These are phyloP conservation scores for Mesostigma viride DNA, from an alignment of 139 green algal genomes.

Conservation along the genomic window DNA sequence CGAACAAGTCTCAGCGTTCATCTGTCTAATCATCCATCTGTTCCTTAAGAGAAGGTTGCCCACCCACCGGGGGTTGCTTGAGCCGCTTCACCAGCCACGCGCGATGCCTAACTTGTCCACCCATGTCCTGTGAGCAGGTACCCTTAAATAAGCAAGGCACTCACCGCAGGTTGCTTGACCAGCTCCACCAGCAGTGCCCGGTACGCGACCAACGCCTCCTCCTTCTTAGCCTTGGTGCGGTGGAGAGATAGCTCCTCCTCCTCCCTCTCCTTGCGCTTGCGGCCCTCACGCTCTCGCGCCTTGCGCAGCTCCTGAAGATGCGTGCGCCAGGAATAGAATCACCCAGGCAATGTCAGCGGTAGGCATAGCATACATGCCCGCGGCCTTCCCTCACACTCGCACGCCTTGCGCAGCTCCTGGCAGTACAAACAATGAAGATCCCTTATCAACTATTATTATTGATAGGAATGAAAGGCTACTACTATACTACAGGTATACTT, in stretches of 20 bases:
- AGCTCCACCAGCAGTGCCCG: conserved; percentile 3
- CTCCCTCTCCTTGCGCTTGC: conserved; percentile 23
- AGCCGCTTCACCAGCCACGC: not conserved
- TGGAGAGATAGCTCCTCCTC: conserved; percentile 6
- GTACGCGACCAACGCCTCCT: conserved; percentile 13
- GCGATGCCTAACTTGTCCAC: not conserved
- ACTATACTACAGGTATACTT: too few relatives aligned
- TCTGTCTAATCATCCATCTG: too few relatives aligned
- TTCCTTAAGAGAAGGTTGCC: too few relatives aligned
- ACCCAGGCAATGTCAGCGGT: too few relatives aligned
- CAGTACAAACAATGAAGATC: too few relatives aligned
- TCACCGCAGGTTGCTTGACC: conserved; percentile 22
- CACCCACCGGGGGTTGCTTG: too few relatives aligned
- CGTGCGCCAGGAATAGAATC: conserved; percentile 6
- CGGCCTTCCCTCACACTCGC: too few relatives aligned
- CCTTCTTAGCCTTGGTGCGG: conserved; percentile 1
- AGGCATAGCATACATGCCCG: too few relatives aligned
- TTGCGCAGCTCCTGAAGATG: conserved; percentile 18
- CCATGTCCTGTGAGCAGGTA: not conserved
- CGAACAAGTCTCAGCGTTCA: too few relatives aligned
- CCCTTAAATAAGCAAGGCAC: not conserved
- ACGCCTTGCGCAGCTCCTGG: too few relatives aligned
- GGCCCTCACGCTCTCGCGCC: conserved; percentile 10
- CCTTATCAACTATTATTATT: too few relatives aligned
- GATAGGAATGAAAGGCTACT: too few relatives aligned